Evolutionary conservation across 768 basidiomycete genomes (phyloP).

Genomic region (Hygrophoropsis aurantiaca): DNA sequence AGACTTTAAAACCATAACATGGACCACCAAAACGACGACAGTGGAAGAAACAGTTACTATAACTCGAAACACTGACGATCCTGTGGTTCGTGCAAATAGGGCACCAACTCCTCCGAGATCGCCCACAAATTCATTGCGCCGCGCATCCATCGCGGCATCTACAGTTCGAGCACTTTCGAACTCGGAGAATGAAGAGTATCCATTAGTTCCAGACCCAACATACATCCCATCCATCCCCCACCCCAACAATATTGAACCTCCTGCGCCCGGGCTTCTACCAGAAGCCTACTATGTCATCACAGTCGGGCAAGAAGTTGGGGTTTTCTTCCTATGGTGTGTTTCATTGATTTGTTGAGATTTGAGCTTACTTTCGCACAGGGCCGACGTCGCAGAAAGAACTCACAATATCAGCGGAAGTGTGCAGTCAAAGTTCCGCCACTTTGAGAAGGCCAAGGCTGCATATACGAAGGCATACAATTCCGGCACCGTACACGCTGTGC

Average conservation of each 20-base stretch:
- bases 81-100: too few relatives aligned
- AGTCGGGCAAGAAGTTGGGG: slow-evolving; percentile 1
- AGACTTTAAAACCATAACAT: background rate
- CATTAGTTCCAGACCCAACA: background rate
- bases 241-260: background rate
- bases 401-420: background rate
- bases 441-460: background rate
- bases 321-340: background rate
- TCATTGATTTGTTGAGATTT: too few relatives aligned
- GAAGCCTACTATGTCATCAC: background rate
- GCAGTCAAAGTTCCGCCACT: background rate
- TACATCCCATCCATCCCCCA: background rate
- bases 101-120: too few relatives aligned
- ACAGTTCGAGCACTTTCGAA: too few relatives aligned
- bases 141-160: too few relatives aligned
- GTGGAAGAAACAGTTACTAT: background rate
- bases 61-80: too few relatives aligned
- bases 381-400: background rate
- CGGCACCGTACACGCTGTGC: background rate
- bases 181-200: too few relatives aligned
- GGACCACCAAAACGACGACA: background rate
- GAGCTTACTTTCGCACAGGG: background rate
- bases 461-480: background rate
- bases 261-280: background rate
- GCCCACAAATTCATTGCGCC: too few relatives aligned